Base-by-base conservation (phyloP, 2,329 filamentous ascomycete genomes). In the Cladobotryum mycophilum region DNA sequence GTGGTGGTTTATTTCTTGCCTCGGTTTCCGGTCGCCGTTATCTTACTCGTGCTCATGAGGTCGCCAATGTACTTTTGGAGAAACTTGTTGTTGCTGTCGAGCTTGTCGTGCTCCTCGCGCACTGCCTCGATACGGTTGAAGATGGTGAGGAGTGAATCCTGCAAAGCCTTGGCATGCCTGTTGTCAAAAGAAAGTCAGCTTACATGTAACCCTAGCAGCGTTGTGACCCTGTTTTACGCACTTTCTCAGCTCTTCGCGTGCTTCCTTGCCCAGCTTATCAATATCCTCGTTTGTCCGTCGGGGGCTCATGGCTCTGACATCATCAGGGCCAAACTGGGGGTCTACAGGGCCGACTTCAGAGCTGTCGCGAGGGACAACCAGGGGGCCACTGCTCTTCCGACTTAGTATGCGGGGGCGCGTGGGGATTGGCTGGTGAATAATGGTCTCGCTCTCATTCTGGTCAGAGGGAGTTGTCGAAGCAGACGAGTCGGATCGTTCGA, bases 21-120 rank as follows among this genome's bases (percentile, higher is more conserved):
- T 33, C 77, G 72, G 54, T 68, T 72, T 48, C 72, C 70, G 1
- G 78, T 73, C 2, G 82, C 76, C 1, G 83, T 86, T 59, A 87
- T 86, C 64, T 86, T 86, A 66, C 81, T 84, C n/a, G 84, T 86
- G 59, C 89, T 88, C 81, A 96, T 97, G 49, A 97, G 78, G 64
- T 96, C 92, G 57, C 92, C 92, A 62, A 97, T 97, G 67, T 97
- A 97, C 68, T 96, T 96, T 69, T 97, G 92, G 44, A 99, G 73
- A 64, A 97, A 96, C 63, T 90, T 92, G 77, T 99, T 99, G 68
- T 96, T 91, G 68, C 81, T 93, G 69, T 97, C 91, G 49, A 99
- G 82, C 70, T 96, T 96, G 72, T 96, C 89, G 65, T 99, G 91
- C 65, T 97, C 92, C 60, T 88, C 86, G 68, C 90, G 89, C 56